phyloP scores from a whole-genome alignment of 1,284 basidiomycete species.

The Malassezia obtusa region DNA sequence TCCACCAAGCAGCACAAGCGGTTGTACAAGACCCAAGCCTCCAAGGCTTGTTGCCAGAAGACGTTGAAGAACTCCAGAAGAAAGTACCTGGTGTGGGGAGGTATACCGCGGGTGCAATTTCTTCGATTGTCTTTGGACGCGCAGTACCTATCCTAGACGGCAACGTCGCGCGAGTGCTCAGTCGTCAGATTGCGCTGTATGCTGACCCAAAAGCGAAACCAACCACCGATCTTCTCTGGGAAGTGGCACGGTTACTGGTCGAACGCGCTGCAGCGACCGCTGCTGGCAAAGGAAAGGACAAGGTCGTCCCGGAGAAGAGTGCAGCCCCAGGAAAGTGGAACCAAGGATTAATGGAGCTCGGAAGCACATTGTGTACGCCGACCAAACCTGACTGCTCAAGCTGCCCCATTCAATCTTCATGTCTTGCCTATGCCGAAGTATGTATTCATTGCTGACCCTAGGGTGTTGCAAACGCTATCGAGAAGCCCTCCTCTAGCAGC shows the following conservation, averaged over 20 bases:
- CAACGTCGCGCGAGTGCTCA: slow-evolving; percentile 37
- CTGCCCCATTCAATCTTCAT: slow-evolving; percentile 31
- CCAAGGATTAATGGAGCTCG: slow-evolving; percentile 46
- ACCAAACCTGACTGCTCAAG: slow-evolving; percentile 25
- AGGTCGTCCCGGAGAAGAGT: slow-evolving; percentile 8
- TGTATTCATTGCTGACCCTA: background rate
- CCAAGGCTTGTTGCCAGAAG: slow-evolving; percentile 69
- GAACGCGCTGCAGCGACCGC: slow-evolving; percentile 3
- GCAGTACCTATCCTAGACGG: slow-evolving; percentile 41
- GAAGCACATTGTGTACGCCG: slow-evolving; percentile 34
- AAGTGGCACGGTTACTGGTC: slow-evolving; percentile 28
- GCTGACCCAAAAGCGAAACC: slow-evolving; percentile 34
- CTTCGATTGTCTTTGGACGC: slow-evolving; percentile 39
- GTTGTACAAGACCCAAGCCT: slow-evolving; percentile 25
- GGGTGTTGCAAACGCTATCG: no score
- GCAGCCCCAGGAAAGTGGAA: slow-evolving; percentile 37
- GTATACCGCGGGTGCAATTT: slow-evolving; percentile 59
- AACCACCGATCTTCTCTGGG: slow-evolving; percentile 37
- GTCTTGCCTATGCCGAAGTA: slow-evolving; percentile 21
- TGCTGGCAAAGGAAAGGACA: background rate
- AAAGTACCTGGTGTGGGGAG: slow-evolving; percentile 80
- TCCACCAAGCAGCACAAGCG: slow-evolving; percentile 37
- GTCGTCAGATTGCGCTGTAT: slow-evolving; percentile 35
- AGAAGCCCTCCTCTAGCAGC: background rate
- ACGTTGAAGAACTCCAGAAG: slow-evolving; percentile 69